Conservation (phyloP, 805 yeast species). For the Komagataella populi region DNA sequence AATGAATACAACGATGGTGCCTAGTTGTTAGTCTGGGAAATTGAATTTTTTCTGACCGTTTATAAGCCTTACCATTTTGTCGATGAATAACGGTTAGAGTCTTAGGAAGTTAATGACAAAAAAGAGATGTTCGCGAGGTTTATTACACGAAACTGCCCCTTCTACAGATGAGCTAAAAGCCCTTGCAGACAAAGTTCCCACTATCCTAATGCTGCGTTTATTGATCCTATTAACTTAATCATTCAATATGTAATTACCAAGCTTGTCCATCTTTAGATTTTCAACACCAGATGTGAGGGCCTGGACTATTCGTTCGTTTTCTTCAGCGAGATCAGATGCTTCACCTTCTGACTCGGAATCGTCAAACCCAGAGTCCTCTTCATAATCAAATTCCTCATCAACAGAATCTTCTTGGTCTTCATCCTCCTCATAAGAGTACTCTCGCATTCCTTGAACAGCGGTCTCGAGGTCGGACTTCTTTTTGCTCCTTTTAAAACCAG, state of each 20-base stretch:
- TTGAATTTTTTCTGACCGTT: not conserved
- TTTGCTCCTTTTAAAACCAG: slow-evolving; percentile 51
- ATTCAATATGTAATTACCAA: slow-evolving; percentile 71
- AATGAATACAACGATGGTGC: slow-evolving; percentile 48
- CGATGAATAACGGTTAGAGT: not conserved
- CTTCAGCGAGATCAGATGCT: slow-evolving; percentile 19
- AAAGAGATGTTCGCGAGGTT: not conserved
- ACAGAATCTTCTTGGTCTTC: slow-evolving; percentile 23
- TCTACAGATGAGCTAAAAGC: too few species aligned
- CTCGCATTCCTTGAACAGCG: slow-evolving; percentile 61
- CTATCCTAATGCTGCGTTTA: not conserved
- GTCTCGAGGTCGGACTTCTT: slow-evolving; percentile 37
- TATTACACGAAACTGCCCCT: not conserved
- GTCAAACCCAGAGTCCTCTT: slow-evolving; percentile 17
- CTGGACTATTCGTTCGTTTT: slow-evolving; percentile 44
- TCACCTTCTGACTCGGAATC: slow-evolving; percentile 23
- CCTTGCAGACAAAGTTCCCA: not conserved
- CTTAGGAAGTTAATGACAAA: not conserved
- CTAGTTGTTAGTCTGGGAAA: slow-evolving; percentile 5
- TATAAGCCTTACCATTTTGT: not conserved
- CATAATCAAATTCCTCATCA: slow-evolving; percentile 20
- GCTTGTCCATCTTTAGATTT: slow-evolving; percentile 64
- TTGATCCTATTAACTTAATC: slow-evolving; percentile 11
- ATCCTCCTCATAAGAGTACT: slow-evolving; percentile 15
- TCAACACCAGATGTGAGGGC: slow-evolving; percentile 53